Evolutionary conservation across 2,329 filamentous ascomycete genomes (phyloP), one percentile per base, ranked within the genome.

Genomic region (Penicillium sp.): DNA sequence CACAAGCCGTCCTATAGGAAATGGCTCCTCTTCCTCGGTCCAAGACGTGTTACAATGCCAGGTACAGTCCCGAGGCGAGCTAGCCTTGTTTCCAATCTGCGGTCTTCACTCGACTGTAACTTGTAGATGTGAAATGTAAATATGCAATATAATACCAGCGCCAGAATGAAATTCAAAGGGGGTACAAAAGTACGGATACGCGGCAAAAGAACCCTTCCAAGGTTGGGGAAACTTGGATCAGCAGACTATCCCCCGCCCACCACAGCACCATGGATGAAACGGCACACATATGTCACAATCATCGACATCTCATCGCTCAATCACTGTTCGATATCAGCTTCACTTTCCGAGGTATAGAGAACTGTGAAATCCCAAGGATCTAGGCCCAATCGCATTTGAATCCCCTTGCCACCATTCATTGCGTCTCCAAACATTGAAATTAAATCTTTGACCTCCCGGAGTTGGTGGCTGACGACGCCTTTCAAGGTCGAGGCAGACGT

Each of bases 21-120:
- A 37, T 41, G 30, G 19, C 6, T 47, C 43, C 41, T 43, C 17
- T 33, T 36, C 45, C 47, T 26, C 36, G 38, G 14, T 28, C 38
- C 43, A 43, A 25, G 45, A 46, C 4, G 45, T 50, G 36, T 45
- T 44, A 50, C 57, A 56, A 60, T 59, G 59, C 51, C 56, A 62
- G 60, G 59, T 60, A 61, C 57, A 60, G 40, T 49, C 51, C 60
- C 56, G 46, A 57, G 53, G 44, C 40, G 36, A 55, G 53, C 53
- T 61, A 37, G 61, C n/a, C 57, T 53, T 31, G 33, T 61, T 61
- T 54, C 19, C 37, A 63, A 63, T 33, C 41, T 19, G 16, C 22
- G 36, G 16, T 28, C 28, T 36, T 16, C 35, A 46, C 44, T 40
- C 14, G 30, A 31, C 31, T 7, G 19, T 19, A 48, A 16, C 19